Percentiles rank a stretch among this genome's conserved stretches.
These are phyloP conservation scores for Russula sp. DNA, from an alignment of 768 basidiomycete genomes.

Conservation along the genomic window DNA sequence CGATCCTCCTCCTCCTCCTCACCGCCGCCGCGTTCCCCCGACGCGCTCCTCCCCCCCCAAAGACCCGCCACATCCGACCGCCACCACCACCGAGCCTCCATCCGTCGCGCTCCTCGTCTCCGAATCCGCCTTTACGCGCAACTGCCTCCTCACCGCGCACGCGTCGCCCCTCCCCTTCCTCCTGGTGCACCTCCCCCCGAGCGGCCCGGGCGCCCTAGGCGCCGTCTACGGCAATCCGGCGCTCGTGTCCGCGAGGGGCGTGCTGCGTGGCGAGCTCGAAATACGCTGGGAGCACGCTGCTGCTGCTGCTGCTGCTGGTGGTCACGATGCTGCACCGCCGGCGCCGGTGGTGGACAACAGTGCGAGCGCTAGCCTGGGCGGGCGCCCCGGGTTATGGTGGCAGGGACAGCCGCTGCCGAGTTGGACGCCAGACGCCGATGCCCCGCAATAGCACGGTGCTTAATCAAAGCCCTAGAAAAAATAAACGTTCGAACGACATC, in stretches of 20 bases:
- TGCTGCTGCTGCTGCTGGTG: too few species aligned
- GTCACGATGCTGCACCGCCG: not conserved
- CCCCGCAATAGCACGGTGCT: not conserved
- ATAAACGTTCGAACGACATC: not conserved
- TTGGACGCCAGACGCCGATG: constrained; percentile 32
- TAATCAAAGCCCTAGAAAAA: not conserved
- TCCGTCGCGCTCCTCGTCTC: constrained; percentile 75
- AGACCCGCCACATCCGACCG: not conserved
- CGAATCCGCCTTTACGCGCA: constrained; percentile 70
- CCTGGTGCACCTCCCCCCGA: constrained; percentile 65
- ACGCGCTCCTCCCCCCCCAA: not conserved
- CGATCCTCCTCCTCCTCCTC: not conserved
- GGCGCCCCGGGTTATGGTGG: constrained; percentile 43
- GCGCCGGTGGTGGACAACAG: not conserved
- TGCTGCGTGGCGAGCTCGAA: constrained; percentile 57
- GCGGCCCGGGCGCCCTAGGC: constrained; percentile 33
- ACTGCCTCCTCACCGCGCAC: constrained; percentile 61
- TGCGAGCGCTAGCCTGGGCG: not conserved
- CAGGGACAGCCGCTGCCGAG: constrained; percentile 33
- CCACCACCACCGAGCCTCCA: constrained; percentile 27
- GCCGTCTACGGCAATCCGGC: constrained; percentile 67
- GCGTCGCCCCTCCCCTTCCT: constrained; percentile 75
- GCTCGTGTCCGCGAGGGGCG: constrained; percentile 45
- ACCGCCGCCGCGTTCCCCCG: not conserved
- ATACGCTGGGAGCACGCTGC: constrained; percentile 54